These are phyloP conservation scores for Cenchrus purpureus DNA, from an alignment of 176 grass and related monocot genomes.

Conservation along the genomic window DNA sequence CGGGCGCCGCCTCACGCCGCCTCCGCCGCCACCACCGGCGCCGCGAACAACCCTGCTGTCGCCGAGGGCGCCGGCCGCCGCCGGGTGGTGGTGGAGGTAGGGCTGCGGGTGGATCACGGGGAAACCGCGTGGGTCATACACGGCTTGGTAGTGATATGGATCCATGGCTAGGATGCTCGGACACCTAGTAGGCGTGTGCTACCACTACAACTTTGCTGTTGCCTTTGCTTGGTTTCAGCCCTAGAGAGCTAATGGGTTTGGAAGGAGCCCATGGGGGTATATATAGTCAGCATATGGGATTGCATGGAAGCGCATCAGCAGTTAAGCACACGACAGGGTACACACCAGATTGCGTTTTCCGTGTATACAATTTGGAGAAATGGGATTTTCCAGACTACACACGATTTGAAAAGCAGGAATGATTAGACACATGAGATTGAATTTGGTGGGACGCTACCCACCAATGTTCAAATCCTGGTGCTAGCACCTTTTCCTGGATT, in stretches of 20 bases:
- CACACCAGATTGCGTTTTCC: background rate
- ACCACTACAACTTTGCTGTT: conserved; percentile 36
- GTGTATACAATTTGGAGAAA: background rate
- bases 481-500: too few relatives aligned
- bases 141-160: conserved; percentile 52
- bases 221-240: conserved; percentile 31
- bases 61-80: conserved; percentile 26
- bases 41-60: conserved; percentile 50
- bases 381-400: background rate
- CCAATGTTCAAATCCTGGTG: too few relatives aligned
- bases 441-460: background rate
- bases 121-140: conserved; percentile 54
- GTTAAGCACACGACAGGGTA: conserved; percentile 17
- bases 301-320: background rate
- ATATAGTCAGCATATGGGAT: conserved; percentile 32
- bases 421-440: background rate
- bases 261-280: conserved; percentile 32
- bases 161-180: conserved; percentile 50
- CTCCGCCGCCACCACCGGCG: conserved; percentile 50
- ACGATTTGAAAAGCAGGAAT: background rate
- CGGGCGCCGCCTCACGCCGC: conserved; percentile 51
- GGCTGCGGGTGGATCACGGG: conserved; percentile 44
- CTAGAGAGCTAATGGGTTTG: conserved; percentile 45
- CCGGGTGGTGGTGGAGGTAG: conserved; percentile 37
- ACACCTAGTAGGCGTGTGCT: conserved; percentile 28